A percentile compares a stretch with the other conserved stretches of the same genome.
Conservation (phyloP, 2,329 filamentous ascomycete species). For the Paracoccidioides brasiliensis region DNA sequence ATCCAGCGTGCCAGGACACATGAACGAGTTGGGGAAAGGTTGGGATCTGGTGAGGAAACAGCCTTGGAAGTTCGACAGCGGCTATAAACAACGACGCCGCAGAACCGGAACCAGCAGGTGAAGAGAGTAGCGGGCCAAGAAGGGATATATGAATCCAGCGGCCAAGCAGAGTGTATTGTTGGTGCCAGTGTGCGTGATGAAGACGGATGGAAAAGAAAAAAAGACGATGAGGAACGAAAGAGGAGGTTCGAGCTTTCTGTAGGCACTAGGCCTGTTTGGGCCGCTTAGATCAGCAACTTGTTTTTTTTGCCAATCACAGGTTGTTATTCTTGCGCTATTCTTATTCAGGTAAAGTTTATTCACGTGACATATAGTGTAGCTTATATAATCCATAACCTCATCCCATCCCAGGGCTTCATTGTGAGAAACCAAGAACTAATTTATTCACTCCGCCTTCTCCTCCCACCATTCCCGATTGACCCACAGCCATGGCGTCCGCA, state of each 20-base stretch:
- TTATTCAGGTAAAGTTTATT: background rate
- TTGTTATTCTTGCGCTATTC: background rate
- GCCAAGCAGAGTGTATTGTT: background rate
- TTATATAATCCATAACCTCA: background rate
- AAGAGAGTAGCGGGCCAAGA: background rate
- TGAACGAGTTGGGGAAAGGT: conserved; percentile 4
- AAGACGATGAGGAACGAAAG: conserved; percentile 15
- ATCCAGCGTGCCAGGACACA: conserved; percentile 17
- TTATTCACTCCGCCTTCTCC: background rate
- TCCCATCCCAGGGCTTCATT: background rate
- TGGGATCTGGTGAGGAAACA: background rate
- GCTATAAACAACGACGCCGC: conserved; percentile 1
- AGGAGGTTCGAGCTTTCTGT: conserved; percentile 10
- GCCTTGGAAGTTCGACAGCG: conserved; percentile 2
- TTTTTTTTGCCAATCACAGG: background rate
- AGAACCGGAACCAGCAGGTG: background rate
- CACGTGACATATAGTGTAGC: background rate
- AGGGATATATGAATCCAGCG: background rate
- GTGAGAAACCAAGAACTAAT: background rate
- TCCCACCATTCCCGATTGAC: conserved; percentile 18
- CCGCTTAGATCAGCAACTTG: conserved; percentile 11
- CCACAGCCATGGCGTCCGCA: conserved; percentile 31
- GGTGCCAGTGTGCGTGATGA: conserved; percentile 2
- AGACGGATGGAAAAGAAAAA: conserved; percentile 5
- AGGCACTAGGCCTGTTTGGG: conserved; percentile 5